Percentiles rank a stretch among this genome's conserved stretches.
Conservation (phyloP, 805 yeast genomes). For the Brettanomyces naardenensis region DNA sequence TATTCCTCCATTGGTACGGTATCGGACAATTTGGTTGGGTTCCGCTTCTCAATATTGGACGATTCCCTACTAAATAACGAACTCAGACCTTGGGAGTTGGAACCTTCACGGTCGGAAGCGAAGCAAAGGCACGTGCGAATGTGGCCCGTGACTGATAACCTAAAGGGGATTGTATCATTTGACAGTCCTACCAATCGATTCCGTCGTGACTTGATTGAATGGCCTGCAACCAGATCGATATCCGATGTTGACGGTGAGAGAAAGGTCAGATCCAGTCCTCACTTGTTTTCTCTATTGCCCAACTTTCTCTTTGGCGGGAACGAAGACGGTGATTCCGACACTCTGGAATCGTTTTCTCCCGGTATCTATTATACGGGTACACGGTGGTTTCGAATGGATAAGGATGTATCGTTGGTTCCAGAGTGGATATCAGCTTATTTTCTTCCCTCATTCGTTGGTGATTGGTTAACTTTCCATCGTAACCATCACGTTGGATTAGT, state of each 20-base stretch:
- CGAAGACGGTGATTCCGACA: not conserved
- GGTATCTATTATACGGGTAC: slow-evolving; percentile 4
- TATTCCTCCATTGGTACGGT: not conserved
- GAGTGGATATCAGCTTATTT: slow-evolving; percentile 2
- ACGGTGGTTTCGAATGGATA: not conserved
- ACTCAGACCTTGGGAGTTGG: slow-evolving; percentile 17
- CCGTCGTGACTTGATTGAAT: slow-evolving; percentile 7
- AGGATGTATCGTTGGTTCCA: slow-evolving; percentile 2
- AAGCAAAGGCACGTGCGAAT: slow-evolving; percentile 13
- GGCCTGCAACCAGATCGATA: slow-evolving; percentile 13
- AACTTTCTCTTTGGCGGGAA: not conserved
- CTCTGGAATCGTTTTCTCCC: not conserved
- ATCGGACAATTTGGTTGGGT: slow-evolving; percentile 10
- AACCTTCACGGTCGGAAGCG: slow-evolving; percentile 9
- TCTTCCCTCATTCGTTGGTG: not conserved
- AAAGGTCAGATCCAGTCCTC: not conserved
- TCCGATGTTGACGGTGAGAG: not conserved
- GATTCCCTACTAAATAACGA: slow-evolving; percentile 14
- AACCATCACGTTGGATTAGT: not conserved
- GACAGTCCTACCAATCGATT: slow-evolving; percentile 10
- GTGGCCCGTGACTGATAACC: slow-evolving; percentile 22
- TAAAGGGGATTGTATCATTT: slow-evolving; percentile 11
- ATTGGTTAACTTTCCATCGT: not conserved
- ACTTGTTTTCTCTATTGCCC: not conserved
- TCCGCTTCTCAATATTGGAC: slow-evolving; percentile 16